These are phyloP conservation scores for Bryum argenteum DNA, from an alignment of 225 moss, liverwort and hornwort genomes.

Conservation along the genomic window DNA sequence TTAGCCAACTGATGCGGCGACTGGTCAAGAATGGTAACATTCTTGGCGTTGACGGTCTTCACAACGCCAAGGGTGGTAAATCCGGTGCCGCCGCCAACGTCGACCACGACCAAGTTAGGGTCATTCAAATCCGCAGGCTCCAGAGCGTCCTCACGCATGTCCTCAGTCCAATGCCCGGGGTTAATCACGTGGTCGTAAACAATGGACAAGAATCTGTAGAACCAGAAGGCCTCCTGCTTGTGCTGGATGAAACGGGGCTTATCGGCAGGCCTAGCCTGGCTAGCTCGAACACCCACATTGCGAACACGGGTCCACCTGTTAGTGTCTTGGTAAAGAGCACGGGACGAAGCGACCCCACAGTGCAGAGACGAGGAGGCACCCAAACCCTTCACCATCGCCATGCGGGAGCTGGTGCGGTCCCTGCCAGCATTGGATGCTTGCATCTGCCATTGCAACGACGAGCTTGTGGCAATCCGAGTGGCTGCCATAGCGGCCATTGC, in stretches of 20 bases:
- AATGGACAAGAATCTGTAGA: conserved; percentile 91
- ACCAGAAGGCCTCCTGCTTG: conserved; percentile 99
- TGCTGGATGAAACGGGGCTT: conserved; percentile 97
- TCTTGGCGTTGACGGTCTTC: conserved; percentile 87
- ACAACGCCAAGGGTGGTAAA: conserved; percentile 82
- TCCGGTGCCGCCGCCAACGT: conserved; percentile 95
- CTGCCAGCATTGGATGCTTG: not conserved
- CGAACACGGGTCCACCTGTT: not conserved
- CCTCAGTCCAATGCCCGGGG: conserved; percentile 99
- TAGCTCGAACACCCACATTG: conserved; percentile 27
- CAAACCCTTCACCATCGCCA: conserved; percentile 27
- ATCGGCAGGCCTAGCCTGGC: conserved; percentile 57
- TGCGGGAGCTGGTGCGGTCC: conserved; percentile 6
- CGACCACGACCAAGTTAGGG: conserved; percentile 77
- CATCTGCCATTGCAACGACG: conserved; percentile 30
- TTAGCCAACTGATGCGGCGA: conserved; percentile 96
- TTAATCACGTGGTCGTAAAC: conserved; percentile 97
- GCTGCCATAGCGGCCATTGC: conserved; percentile 46
- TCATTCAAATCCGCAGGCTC: conserved; percentile 87
- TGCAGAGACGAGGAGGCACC: conserved; percentile 39
- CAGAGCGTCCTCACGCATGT: conserved; percentile 93
- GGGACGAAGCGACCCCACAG: not conserved
- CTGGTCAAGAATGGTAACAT: conserved; percentile 92
- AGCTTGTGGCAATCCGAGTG: conserved; percentile 12
- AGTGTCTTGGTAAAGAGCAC: not conserved